Base-by-base conservation (phyloP, 345 rosid genomes). In the Euphorbia pulcherrima region DNA sequence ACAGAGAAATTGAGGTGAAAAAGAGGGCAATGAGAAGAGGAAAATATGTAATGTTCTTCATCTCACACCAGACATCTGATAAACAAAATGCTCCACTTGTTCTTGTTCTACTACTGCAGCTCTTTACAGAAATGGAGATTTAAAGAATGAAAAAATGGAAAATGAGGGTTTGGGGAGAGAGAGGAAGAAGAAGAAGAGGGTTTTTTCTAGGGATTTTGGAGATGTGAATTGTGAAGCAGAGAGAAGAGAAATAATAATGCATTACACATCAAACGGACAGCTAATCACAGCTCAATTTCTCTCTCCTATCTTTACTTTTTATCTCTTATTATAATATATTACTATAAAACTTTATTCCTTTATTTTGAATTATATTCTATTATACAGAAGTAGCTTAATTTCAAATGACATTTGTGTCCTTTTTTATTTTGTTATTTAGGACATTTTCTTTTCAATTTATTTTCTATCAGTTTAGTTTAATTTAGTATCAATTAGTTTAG, bases 221-320 rank as follows among this genome's bases (percentile, higher is more conserved):
- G 81, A 46, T 40, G 78, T 65, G 69, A 13, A 74, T 48, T 73
- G 52, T 62, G 47, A 41, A 41, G 13, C 7, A 8, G 14, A 2
- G 8, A 7, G 14, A 10, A 46, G 75, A 29, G 75, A 68, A 78
- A 72, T 79, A 77, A 76, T 79, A n/a, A n/a, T n/a, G n/a, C n/a
- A n/a, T n/a, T n/a, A n/a, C n/a, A 53, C 71, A 77, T 63, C 68
- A 59, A 59, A 59, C 60, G 67, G 90, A 86, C 94, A 89, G 88
- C 97, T 87, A 86, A 86, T 71, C 90, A 92, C 96, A 89, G 94
- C 97, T 87, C 93, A 86, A 85, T 77, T 86, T 75, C 77, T 79
- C 82, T 44, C 79, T 57, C 46, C 20, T 18, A 21, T 24, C 56
- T 52, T 39, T 40, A 20, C 24, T 26, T 46, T 44, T 0, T 2